Base-by-base conservation (phyloP, 73 alveolate species). In the Paramecium caudatum region DNA sequence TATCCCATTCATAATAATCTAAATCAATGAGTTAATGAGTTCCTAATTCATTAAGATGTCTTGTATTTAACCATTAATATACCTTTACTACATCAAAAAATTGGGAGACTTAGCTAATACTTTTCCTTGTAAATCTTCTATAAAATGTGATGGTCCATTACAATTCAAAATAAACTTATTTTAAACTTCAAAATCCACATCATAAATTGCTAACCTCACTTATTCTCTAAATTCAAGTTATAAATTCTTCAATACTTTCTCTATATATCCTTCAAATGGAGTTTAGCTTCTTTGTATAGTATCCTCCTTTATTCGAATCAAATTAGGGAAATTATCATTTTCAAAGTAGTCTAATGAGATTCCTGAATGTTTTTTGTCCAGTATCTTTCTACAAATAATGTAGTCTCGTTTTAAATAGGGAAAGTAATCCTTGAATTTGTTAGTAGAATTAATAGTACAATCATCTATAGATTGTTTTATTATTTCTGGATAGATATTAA, bases 401-500 rank as follows among this genome's bases (percentile, higher is more conserved):
- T 55, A 55, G 30, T 55, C 80, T 10, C 80, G 23, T 9, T 55
- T 55, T 7, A 55, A 25, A 55, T 27, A 55, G 1, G 36, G 12
- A 43, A 55, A 55, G 30, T 55, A 55, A 6, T 27, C 12, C 30
- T 55, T 23, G 30, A 55, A 55, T 19, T 37, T 37, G 30, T 16
- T 55, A 23, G 9, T 0, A 0, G 46, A 43, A n/a, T n/a, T 3
- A 5, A 37, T 27, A 3, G 4, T 12, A 10, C 23, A 21, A 10
- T 55, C 8, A 23, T 55, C 30, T 55, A 55, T 27, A 1, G 80
- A 43, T 23, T 55, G 16, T 27, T 55, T 65, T 15, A 65, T 65
- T 25, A 65, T 33, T 65, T 65, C 83, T 12, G 83, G 83, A 65
- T 65, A 65, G 0, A 65, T 4, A n/a, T 65, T 65, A 65, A 33